Base-by-base conservation (phyloP, 1,284 basidiomycete species). In the Pyrrhoderma noxium region DNA sequence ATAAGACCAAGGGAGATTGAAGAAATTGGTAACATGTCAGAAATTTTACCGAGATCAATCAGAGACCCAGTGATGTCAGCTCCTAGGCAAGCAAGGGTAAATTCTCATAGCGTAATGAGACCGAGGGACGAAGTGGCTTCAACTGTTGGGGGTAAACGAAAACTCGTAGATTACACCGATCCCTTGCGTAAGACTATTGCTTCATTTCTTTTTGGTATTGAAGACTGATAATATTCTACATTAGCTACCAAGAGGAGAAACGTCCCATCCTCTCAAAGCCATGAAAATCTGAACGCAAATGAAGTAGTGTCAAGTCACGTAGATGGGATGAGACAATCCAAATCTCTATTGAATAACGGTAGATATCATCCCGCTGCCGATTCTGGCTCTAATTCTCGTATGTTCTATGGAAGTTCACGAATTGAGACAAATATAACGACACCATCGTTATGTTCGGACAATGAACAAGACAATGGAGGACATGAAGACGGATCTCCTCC, bases 371-470 rank as follows among this genome's bases (percentile, higher is more conserved):
- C n/a, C 3, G n/a, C 38, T 18, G 18, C 39, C 16, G 47, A 45
- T 18, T 4, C 35, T 19, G 45, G 22, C 35, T 43, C 47, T 16
- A 38, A 2, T 39, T 49, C 39, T 8, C 47, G 16, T 37, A n/a
- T 37, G 8, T 40, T 31, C 16, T 45, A 42, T 8, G 31, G 34
- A 25, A 31, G 27, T 11, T 31, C 27, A 11, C 27, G 11, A 11
- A 31, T 11, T 31, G 27, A 31, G 27, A 31, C 27, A 31, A 31
- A 31, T 31, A 31, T 31, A 16, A 63, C 75, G 8, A 85, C 84
- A 0, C 84, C 84, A 0, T 86, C 84, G 0, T 67, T 87, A 3
- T 82, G 76, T 57, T 86, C 83, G 2, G 83, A 86, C 60, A 80
- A 66, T 51, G 58, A 59, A 25, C 52, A 56, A 27, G 60, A 64